phyloP scores from a whole-genome alignment of 2,329 filamentous ascomycete genomes.

The Calonectria hongkongensis region DNA sequence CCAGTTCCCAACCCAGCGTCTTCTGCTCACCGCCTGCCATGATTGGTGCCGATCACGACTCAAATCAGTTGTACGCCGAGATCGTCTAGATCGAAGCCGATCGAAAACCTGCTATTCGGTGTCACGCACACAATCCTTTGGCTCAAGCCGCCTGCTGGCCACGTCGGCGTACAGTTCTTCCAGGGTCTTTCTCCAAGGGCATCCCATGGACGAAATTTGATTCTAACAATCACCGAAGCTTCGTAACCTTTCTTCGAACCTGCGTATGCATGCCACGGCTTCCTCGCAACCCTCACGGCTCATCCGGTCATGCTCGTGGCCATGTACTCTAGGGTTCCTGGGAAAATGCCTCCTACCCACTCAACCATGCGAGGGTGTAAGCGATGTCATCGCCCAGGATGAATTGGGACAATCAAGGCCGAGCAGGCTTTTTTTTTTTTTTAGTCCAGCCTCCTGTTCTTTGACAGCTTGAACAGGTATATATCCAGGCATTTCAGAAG shows the following conservation, averaged over 20 bases:
- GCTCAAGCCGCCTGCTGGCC: slow-evolving; percentile 44
- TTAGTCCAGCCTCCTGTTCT: slow-evolving; percentile 5
- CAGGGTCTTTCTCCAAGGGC: slow-evolving; percentile 51
- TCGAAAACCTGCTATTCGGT: slow-evolving; percentile 39
- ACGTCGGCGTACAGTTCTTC: slow-evolving; percentile 48
- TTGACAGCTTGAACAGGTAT: slow-evolving; percentile 37
- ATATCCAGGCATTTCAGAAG: slow-evolving; percentile 44
- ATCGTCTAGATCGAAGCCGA: slow-evolving; percentile 49
- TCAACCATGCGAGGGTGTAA: slow-evolving; percentile 30
- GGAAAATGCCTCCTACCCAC: slow-evolving; percentile 46
- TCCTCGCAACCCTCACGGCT: slow-evolving; percentile 39
- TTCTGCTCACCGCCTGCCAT: slow-evolving; percentile 43
- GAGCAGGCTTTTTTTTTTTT: slow-evolving; percentile 31
- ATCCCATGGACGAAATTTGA: slow-evolving; percentile 46
- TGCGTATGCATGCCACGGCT: slow-evolving; percentile 37
- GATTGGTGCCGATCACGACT: slow-evolving; percentile 49
- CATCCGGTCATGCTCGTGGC: slow-evolving; percentile 29
- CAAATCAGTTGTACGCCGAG: slow-evolving; percentile 33
- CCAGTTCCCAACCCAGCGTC: slow-evolving; percentile 38
- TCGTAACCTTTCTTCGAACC: slow-evolving; percentile 42
- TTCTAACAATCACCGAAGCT: slow-evolving; percentile 24
- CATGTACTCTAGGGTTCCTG: slow-evolving; percentile 41
- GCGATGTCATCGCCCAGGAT: slow-evolving; percentile 54
- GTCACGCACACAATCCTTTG: slow-evolving; percentile 47
- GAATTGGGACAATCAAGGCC: slow-evolving; percentile 46